Percentiles rank a stretch among this genome's conserved stretches.
These are phyloP conservation scores for Apiotrichum mycotoxinovorans DNA, from an alignment of 1,284 basidiomycete species.

Conservation along the genomic window DNA sequence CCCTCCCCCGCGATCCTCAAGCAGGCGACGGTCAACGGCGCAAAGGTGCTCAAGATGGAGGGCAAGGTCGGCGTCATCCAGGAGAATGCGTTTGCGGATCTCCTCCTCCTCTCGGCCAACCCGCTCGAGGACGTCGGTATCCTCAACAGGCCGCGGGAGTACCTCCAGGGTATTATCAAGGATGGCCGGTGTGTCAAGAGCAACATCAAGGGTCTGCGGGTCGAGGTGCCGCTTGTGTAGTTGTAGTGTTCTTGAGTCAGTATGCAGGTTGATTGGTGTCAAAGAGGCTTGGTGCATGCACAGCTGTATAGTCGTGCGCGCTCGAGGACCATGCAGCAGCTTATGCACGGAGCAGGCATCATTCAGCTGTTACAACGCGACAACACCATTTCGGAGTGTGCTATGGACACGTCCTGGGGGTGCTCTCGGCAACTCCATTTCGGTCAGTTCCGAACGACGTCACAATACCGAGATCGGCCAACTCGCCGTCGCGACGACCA, in stretches of 20 bases:
- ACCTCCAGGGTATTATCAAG: conserved; percentile 31
- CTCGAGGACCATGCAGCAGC: no score
- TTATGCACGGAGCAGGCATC: no score
- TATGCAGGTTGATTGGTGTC: no score
- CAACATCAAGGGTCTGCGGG: conserved; percentile 22
- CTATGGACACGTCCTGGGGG: no score
- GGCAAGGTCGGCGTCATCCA: conserved; percentile 49
- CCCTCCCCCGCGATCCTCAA: conserved; percentile 48
- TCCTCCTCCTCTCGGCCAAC: conserved; percentile 52
- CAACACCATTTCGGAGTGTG: no score
- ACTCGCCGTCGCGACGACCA: conserved; percentile 2
- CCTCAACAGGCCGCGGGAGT: conserved; percentile 51
- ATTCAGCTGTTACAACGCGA: no score
- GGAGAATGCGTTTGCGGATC: conserved; percentile 51
- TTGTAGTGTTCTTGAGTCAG: neutral
- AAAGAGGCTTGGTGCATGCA: no score
- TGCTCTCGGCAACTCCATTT: neutral
- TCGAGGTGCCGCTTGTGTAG: conserved; percentile 28
- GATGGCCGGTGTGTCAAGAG: conserved; percentile 31
- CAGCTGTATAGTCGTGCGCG: no score
- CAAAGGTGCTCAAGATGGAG: conserved; percentile 48
- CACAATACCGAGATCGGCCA: neutral
- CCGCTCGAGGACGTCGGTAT: conserved; percentile 54
- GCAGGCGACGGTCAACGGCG: conserved; percentile 54
- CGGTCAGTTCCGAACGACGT: neutral